Percentiles rank a stretch among this genome's conserved stretches.
Conservation (phyloP, 208 protist genomes). For the Leishmania braziliensis region DNA sequence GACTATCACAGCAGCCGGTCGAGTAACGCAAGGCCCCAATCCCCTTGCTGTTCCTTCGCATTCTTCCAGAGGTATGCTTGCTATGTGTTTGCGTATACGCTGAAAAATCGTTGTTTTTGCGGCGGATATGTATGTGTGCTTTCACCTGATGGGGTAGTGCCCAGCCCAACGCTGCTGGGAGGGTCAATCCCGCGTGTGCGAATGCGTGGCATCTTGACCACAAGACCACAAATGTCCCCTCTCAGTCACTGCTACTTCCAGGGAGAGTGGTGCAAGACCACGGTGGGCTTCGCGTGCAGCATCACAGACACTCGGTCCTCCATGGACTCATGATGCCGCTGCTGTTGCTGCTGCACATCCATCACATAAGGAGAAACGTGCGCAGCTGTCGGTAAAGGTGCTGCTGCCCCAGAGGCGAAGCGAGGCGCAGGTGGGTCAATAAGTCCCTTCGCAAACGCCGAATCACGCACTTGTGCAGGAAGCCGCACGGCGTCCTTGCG, state of each 20-base stretch:
- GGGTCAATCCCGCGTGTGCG: background rate
- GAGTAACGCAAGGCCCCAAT: background rate
- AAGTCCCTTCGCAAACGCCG: background rate
- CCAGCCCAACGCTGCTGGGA: background rate
- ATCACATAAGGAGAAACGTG: background rate
- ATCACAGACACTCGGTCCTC: constrained; percentile 25
- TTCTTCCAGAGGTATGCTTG: background rate
- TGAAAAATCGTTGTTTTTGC: background rate
- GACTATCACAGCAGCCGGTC: background rate
- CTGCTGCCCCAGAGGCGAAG: background rate
- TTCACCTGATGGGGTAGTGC: background rate
- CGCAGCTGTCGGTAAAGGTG: background rate
- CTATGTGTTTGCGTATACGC: background rate
- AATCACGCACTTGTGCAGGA: background rate
- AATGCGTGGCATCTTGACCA: background rate
- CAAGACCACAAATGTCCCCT: background rate
- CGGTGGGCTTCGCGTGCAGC: constrained; percentile 27
- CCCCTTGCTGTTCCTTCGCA: background rate
- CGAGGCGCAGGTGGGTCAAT: background rate
- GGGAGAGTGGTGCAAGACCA: constrained; percentile 18
- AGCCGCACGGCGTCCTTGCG: background rate
- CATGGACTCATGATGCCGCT: constrained; percentile 3
- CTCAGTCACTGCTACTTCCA: constrained; percentile 12
- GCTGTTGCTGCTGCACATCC: constrained; percentile 12
- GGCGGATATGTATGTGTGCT: background rate